Conservation (phyloP, 2,329 filamentous ascomycete species). For the Aspergillus nomiae region DNA sequence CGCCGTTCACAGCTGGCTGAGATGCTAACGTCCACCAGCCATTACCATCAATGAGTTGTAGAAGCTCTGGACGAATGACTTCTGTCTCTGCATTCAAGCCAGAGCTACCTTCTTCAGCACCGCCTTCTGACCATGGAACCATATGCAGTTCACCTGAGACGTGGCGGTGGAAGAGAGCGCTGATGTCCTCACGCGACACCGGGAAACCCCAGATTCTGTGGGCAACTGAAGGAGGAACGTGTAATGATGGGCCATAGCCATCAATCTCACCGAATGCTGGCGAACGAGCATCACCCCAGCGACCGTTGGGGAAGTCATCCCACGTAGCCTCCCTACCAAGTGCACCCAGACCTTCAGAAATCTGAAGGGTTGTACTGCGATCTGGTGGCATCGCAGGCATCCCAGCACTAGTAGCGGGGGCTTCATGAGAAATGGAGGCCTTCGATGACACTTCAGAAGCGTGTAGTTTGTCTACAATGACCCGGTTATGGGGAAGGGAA, state of each 20-base stretch:
- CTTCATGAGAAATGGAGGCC: constrained; percentile 57
- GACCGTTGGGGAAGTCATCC: constrained; percentile 97
- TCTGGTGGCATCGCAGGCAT: constrained; percentile 71
- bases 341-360: constrained; percentile 88
- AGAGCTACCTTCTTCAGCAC: constrained; percentile 61
- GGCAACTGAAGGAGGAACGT: constrained; percentile 83
- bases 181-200: constrained; percentile 70
- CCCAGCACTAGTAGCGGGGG: constrained; percentile 74
- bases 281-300: constrained; percentile 90
- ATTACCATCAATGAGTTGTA: constrained; percentile 71
- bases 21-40: constrained; percentile 98
- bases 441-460: constrained; percentile 37
- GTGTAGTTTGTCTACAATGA: constrained; percentile 71
- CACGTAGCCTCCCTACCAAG: constrained; percentile 93
- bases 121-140: constrained; percentile 84
- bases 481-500: constrained; percentile 81
- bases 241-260: constrained; percentile 94
- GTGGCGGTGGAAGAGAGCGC: constrained; percentile 75
- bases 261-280: constrained; percentile 96
- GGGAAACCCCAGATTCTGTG: constrained; percentile 84
- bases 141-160: constrained; percentile 76
- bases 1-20: constrained; percentile 88
- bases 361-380: constrained; percentile 82
- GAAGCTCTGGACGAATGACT: constrained; percentile 74
- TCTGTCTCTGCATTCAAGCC: constrained; percentile 69